A percentile compares a stretch with the other conserved stretches of the same genome.
Evolutionary conservation across 2,329 filamentous ascomycete genomes (phyloP).

Genomic region (Cladophialophora bantiana): DNA sequence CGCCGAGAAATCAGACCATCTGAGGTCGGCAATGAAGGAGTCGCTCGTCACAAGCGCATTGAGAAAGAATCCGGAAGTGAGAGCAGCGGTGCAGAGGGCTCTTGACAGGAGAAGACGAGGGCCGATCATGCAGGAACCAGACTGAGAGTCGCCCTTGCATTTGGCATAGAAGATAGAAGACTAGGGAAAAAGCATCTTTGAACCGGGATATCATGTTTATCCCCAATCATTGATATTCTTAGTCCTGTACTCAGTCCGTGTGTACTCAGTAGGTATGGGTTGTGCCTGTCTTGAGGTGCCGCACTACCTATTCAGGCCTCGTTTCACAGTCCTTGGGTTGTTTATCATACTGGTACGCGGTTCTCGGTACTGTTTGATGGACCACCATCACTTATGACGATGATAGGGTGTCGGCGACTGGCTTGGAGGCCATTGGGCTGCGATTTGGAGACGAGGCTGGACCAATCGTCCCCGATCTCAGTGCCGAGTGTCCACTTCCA

Average conservation of each 20-base stretch:
- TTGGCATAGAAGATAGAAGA: neutral
- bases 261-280: neutral
- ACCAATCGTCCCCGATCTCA: conserved; percentile 30
- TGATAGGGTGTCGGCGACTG: conserved; percentile 26
- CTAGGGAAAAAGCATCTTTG: neutral
- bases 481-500: conserved; percentile 6
- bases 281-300: neutral
- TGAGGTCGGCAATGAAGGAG: conserved; percentile 78
- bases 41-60: conserved; percentile 90
- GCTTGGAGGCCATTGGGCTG: conserved; percentile 5
- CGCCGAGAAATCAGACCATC: conserved; percentile 64
- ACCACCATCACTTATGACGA: neutral
- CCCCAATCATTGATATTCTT: neutral
- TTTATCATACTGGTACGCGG: neutral
- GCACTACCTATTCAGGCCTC: neutral
- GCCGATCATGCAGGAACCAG: conserved; percentile 25
- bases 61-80: conserved; percentile 78
- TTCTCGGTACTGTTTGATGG: neutral
- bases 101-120: conserved; percentile 31
- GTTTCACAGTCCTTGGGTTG: neutral
- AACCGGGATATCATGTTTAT: neutral
- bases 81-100: conserved; percentile 75
- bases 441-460: conserved; percentile 30
- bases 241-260: neutral
- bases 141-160: conserved; percentile 14